Percentiles rank a stretch among this genome's conserved stretches.
Conservation (phyloP, 805 yeast species). For the Saccharomycopsis sp. region DNA sequence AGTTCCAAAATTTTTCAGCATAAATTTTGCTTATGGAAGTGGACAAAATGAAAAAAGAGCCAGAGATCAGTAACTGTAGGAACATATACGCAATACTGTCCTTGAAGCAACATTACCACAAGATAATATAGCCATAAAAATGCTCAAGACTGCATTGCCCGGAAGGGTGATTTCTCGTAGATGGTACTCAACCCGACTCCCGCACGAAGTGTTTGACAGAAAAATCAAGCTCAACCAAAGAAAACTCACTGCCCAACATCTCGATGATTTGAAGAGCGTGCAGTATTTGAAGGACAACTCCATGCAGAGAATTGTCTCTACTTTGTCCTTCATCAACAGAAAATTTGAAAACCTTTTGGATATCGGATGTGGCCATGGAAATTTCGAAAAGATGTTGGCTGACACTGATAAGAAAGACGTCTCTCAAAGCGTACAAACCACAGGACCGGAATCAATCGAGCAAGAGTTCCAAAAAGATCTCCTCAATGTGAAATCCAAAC, state of each 20-base stretch:
- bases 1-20: neutral
- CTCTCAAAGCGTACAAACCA: slow-evolving; percentile 1
- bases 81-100: too few species aligned
- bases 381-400: slow-evolving; percentile 35
- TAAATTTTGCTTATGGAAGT: too few species aligned
- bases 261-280: slow-evolving; percentile 42
- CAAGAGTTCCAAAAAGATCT: slow-evolving; percentile 46
- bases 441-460: slow-evolving; percentile 25
- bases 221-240: slow-evolving; percentile 55
- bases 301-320: slow-evolving; percentile 64
- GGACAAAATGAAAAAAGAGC: too few species aligned
- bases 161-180: neutral
- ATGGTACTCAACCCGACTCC: slow-evolving; percentile 13
- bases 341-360: slow-evolving; percentile 57
- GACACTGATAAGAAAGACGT: slow-evolving; percentile 21
- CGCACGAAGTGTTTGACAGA: slow-evolving; percentile 54
- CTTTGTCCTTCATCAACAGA: slow-evolving; percentile 66
- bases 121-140: too few species aligned
- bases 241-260: slow-evolving; percentile 34
- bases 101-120: too few species aligned
- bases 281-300: slow-evolving; percentile 74
- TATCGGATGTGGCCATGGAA: slow-evolving; percentile 70
- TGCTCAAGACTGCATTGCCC: neutral
- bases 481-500: slow-evolving; percentile 42
- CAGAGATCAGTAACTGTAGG: too few species aligned